Conservation (phyloP, 75 land plant species). For the Isoetes taiwanensis region DNA sequence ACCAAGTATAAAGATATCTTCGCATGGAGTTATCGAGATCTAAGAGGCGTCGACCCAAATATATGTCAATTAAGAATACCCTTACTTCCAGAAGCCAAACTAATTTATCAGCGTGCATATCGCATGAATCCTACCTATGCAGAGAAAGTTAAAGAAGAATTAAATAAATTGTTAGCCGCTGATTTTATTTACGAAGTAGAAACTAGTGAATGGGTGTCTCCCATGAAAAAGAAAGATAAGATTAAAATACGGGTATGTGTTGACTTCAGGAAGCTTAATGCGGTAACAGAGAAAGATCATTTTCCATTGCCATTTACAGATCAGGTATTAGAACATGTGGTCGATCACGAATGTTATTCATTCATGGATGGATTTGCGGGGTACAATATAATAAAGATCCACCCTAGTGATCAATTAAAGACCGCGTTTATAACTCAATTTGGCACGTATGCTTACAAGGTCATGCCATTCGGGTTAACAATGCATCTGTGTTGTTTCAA, state of each 20-base stretch:
- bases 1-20: too few species aligned
- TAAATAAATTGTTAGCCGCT: background rate
- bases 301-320: slow-evolving; percentile 1
- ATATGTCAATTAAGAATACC: too few species aligned
- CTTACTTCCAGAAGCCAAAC: too few species aligned
- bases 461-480: slow-evolving; percentile 7
- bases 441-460: background rate
- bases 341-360: slow-evolving; percentile 2
- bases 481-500: background rate
- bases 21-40: too few species aligned
- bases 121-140: too few species aligned
- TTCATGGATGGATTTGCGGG: slow-evolving; percentile 9
- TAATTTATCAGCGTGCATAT: too few species aligned
- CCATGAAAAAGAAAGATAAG: slow-evolving; percentile 1
- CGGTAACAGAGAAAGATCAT: background rate
- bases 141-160: too few species aligned
- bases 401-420: background rate
- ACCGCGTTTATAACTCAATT: background rate
- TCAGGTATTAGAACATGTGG: slow-evolving; percentile 1
- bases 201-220: slow-evolving; percentile 6
- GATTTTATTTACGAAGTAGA: background rate
- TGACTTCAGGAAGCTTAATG: background rate
- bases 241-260: slow-evolving; percentile 6
- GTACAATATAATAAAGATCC: background rate
- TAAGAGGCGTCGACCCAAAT: too few species aligned